Evolutionary conservation across 2,329 filamentous ascomycete species (phyloP).

Genomic region (Epichloe bromicola): DNA sequence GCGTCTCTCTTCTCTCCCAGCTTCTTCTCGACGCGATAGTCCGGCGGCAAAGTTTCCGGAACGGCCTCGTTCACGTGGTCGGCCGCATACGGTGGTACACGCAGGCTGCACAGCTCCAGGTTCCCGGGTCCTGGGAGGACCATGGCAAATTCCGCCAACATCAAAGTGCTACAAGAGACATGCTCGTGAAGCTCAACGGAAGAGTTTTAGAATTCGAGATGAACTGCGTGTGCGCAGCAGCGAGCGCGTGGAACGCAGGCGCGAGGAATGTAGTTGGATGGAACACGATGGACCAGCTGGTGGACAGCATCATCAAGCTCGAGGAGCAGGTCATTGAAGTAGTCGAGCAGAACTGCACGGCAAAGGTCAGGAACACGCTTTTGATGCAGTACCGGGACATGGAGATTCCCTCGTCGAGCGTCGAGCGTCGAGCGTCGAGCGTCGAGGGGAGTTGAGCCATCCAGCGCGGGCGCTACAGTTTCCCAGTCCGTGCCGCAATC

Average conservation of each 20-base stretch:
- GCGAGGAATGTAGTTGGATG: conserved; percentile 25
- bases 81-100: conserved; percentile 23
- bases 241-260: conserved; percentile 23
- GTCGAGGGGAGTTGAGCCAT: neutral
- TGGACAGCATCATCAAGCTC: conserved; percentile 13
- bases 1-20: conserved; percentile 9
- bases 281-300: conserved; percentile 17
- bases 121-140: conserved; percentile 10
- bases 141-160: conserved; percentile 12
- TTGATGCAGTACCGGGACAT: conserved; percentile 8
- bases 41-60: conserved; percentile 16
- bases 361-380: conserved; percentile 8
- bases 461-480: neutral
- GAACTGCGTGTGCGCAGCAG: conserved; percentile 26
- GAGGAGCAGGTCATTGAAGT: conserved; percentile 14
- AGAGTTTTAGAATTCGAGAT: conserved; percentile 25
- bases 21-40: conserved; percentile 24
- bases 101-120: conserved; percentile 16
- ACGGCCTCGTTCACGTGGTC: conserved; percentile 19
- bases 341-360: conserved; percentile 12
- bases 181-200: conserved; percentile 17
- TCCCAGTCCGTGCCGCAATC: neutral
- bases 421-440: neutral
- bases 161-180: conserved; percentile 11
- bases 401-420: neutral